Percentiles rank a stretch among this genome's conserved stretches.
These are phyloP conservation scores for Backusella australiensis DNA, from an alignment of 192 early-diverging fungal species.

Conservation along the genomic window DNA sequence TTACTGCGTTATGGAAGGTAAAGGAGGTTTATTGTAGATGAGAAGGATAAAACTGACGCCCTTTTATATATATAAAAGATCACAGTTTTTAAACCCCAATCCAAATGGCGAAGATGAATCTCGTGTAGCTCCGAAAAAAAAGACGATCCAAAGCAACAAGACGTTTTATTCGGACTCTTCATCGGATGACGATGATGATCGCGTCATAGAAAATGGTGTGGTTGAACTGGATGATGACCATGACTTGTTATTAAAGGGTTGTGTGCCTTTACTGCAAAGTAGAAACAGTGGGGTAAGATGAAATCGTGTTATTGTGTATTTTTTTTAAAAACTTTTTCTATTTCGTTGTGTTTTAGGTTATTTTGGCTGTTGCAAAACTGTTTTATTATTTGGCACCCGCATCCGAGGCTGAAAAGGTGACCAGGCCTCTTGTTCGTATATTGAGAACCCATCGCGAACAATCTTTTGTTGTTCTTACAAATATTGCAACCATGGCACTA, in stretches of 20 bases:
- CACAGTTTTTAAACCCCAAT: conserved; percentile 63
- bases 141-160: conserved; percentile 23
- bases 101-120: conserved; percentile 26
- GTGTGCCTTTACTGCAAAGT: conserved; percentile 74
- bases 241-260: conserved; percentile 62
- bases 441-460: conserved; percentile 73
- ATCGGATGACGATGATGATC: conserved; percentile 2
- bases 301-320: no score
- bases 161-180: conserved; percentile 40
- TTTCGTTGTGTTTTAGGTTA: conserved; percentile 43
- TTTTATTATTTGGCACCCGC: conserved; percentile 65
- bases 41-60: background rate
- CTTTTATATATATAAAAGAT: background rate
- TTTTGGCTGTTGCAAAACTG: conserved; percentile 65
- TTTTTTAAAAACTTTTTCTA: no score
- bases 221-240: conserved; percentile 79
- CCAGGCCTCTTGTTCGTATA: conserved; percentile 74
- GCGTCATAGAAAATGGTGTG: conserved; percentile 6
- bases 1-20: conserved; percentile 77
- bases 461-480: conserved; percentile 72
- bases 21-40: background rate
- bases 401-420: conserved; percentile 53
- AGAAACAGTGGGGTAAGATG: conserved; percentile 71
- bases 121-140: background rate
- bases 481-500: conserved; percentile 72